Base-by-base conservation (phyloP, 257 asterid genomes). In the Knoxia roxburghii region DNA sequence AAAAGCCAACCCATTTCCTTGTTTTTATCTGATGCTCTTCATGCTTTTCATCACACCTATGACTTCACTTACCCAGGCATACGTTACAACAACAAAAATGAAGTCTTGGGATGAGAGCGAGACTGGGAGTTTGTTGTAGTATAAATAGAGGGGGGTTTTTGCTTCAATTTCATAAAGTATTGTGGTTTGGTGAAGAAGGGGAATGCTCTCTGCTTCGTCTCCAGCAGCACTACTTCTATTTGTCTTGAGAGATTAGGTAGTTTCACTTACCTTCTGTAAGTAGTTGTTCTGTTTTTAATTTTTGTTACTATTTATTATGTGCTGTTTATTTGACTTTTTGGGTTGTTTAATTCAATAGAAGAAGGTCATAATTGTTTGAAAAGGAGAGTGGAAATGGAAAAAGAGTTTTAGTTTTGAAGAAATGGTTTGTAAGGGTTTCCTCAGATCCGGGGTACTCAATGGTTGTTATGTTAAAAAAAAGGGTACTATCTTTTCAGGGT, bases 361-460 rank as follows among this genome's bases (percentile, higher is more conserved):
- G 83, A 58, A n/a, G n/a, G 74, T 59, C 75, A 61, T 75, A 48
- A 76, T 71, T 72, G 70, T 43, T 62, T 74, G 88, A 82, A 74
- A 77, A 70, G 80, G 75, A 81, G 79, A 29, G 85, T 59, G 45
- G 64, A 72, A 55, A 51, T 53, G 71, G 66, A 73, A 75, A 75
- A 65, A 45, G 58, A 62, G 67, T 54, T 78, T 81, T 45, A 46
- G 33, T 51, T 68, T 75, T 78, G 77, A 75, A 78, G 68, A 75
- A 73, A 83, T 80, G 89, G 80, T 80, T 84, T 82, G 80, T 89
- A 73, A 81, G 78, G 81, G 56, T 86, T 86, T 87, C 97, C 93
- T 89, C 89, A 85, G 97, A 90, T 92, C 96, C 93, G 79, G 88
- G 97, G 88, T 72, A 87, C 83, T 79, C 41, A 23, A 60, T 60